These are phyloP conservation scores for Aspergillus sergii DNA, from an alignment of 2,329 filamentous ascomycete genomes.

Conservation along the genomic window DNA sequence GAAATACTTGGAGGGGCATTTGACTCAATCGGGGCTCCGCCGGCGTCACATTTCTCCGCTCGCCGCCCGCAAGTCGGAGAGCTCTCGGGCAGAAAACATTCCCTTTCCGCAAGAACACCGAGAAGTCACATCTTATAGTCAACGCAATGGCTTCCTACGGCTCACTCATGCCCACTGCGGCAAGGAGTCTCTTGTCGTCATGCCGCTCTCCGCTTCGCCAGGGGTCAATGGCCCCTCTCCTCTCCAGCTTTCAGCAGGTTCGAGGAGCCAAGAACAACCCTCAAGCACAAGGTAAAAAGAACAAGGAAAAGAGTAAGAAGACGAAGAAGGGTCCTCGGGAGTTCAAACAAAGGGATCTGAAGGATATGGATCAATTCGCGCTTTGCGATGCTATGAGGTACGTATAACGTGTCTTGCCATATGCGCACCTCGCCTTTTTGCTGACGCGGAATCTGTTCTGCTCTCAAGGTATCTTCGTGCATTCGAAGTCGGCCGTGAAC, in stretches of 20 bases:
- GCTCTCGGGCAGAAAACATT: constrained; percentile 40
- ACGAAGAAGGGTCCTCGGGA: constrained; percentile 67
- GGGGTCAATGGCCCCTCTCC: constrained; percentile 33
- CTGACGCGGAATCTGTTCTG: constrained; percentile 16
- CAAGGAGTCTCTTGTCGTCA: constrained; percentile 37
- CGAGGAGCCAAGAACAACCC: constrained; percentile 40
- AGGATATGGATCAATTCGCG: constrained; percentile 71
- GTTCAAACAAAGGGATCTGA: constrained; percentile 65
- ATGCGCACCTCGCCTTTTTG: constrained; percentile 10
- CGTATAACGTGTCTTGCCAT: constrained; percentile 3
- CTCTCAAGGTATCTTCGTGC: constrained; percentile 78
- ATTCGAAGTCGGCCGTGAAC: constrained; percentile 82
- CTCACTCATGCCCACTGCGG: constrained; percentile 36
- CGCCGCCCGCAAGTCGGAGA: constrained; percentile 28
- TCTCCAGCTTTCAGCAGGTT: constrained; percentile 37
- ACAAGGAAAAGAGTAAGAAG: constrained; percentile 61
- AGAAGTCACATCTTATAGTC: constrained; percentile 1
- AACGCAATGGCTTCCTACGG: constrained; percentile 39
- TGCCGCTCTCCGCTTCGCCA: constrained; percentile 34
- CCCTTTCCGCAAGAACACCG: constrained; percentile 16
- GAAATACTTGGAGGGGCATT: constrained; percentile 28
- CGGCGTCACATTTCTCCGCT: constrained; percentile 38
- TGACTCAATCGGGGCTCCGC: constrained; percentile 22
- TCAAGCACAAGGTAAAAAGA: constrained; percentile 43
- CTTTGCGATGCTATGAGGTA: constrained; percentile 90